Evolutionary conservation across 2,329 filamentous ascomycete genomes (phyloP), one percentile per base, ranked within the genome.

Genomic region (Fusarium sp.): DNA sequence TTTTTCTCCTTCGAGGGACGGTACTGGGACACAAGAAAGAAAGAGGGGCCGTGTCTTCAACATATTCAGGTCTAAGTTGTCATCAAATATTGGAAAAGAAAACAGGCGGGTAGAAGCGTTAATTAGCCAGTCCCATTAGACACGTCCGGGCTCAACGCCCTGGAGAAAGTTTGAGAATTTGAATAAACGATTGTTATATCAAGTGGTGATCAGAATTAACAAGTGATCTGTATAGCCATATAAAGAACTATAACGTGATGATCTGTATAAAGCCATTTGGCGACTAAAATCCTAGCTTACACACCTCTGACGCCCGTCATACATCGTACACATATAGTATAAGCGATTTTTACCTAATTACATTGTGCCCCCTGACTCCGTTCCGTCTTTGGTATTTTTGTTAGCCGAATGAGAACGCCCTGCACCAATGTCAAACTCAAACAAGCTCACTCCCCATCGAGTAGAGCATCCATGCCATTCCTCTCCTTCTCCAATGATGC

Each of bases 381-480:
- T 43, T 58, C 48, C 59, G 59, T 65, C 56, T 37, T 37, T 48
- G 60, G 51, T 68, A 68, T 68, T 71, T 75, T 74, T 71, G 34
- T 32, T 54, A 65, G 48, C 67, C 62, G 61, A 63, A 66, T 59
- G 53, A 66, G 48, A 75, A 75, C 72, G 71, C 72, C 69, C 46
- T 58, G 57, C 58, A 57, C 69, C 54, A 28, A 61, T 51, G 47
- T 37, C 42, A 42, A 40, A 28, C 53, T 30, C 46, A 49, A 54
- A 25, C 30, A 25, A 55, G 37, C 25, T 70, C 77, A 84, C 48
- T 82, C 82, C 37, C 81, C 79, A 55, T 84, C 82, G 60, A 84
- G 72, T 64, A 84, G 75, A 16, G 82, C 81, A 56, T 84, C 82
- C 69, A 84, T 78, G n/a, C 80, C 82, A 56, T 84, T 84, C 42